Conservation (phyloP, 345 rosid genomes). For the Pistacia atlantica region DNA sequence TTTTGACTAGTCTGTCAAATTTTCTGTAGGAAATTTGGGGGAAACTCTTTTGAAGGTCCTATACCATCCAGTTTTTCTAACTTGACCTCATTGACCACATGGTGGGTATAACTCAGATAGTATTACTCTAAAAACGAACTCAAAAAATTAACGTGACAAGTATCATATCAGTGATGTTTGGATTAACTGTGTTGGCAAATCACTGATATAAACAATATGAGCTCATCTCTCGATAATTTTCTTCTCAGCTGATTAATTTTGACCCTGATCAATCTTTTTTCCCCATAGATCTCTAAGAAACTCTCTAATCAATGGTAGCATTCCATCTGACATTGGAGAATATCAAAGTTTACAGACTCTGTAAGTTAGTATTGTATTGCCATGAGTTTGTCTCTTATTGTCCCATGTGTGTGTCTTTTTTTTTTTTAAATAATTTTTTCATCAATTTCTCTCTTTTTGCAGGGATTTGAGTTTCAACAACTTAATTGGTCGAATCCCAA, state of each 20-base stretch:
- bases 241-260: neutral
- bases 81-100: constrained; percentile 22
- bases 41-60: constrained; percentile 47
- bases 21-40: constrained; percentile 56
- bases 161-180: neutral
- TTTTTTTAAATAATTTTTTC: neutral
- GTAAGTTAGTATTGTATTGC: constrained; percentile 26
- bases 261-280: neutral
- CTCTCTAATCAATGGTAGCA: constrained; percentile 24
- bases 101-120: constrained; percentile 33
- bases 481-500: constrained; percentile 36
- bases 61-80: constrained; percentile 44
- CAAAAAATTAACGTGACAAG: too few species aligned
- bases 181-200: constrained; percentile 34
- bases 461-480: constrained; percentile 53
- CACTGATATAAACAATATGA: constrained; percentile 33
- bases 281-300: constrained; percentile 24
- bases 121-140: too few species aligned
- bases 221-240: constrained; percentile 35
- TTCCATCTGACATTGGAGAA: constrained; percentile 34
- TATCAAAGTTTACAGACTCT: constrained; percentile 17
- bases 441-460: neutral
- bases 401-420: too few species aligned
- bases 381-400: too few species aligned
- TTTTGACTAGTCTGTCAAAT: neutral